A percentile compares a stretch with the other conserved stretches of the same genome.
These are phyloP conservation scores for Pyrus pyrifolia DNA, from an alignment of 306 rosid species.

Conservation along the genomic window DNA sequence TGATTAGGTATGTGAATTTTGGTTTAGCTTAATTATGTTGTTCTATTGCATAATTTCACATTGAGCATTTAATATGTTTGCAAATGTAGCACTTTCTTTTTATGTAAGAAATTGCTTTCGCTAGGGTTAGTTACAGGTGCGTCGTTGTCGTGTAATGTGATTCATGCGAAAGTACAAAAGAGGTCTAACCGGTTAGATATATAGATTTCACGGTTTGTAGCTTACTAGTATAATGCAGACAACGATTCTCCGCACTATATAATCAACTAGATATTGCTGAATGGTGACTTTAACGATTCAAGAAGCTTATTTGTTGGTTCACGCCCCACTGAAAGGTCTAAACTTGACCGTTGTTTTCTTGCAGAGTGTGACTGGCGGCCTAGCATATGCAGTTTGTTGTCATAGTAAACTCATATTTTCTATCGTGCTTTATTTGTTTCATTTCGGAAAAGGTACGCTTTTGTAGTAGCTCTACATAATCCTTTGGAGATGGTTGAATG, in stretches of 20 bases:
- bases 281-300: neutral
- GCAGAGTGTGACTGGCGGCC: neutral
- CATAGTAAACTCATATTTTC: neutral
- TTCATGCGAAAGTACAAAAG: neutral
- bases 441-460: conserved; percentile 15
- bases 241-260: neutral
- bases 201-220: neutral
- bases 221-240: neutral
- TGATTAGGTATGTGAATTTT: neutral
- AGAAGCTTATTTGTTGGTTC: neutral
- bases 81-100: neutral
- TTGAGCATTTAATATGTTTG: neutral
- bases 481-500: neutral
- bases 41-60: neutral
- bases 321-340: neutral
- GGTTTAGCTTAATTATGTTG: neutral
- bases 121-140: neutral
- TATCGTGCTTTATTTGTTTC: neutral
- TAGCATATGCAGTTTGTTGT: neutral
- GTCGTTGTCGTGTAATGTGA: neutral
- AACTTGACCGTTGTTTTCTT: neutral
- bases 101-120: neutral
- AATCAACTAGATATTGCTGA: neutral
- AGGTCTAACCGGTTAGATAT: neutral
- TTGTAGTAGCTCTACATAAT: neutral